Conservation (phyloP, 257 asterid genomes). For the Penstemon barbatus region DNA sequence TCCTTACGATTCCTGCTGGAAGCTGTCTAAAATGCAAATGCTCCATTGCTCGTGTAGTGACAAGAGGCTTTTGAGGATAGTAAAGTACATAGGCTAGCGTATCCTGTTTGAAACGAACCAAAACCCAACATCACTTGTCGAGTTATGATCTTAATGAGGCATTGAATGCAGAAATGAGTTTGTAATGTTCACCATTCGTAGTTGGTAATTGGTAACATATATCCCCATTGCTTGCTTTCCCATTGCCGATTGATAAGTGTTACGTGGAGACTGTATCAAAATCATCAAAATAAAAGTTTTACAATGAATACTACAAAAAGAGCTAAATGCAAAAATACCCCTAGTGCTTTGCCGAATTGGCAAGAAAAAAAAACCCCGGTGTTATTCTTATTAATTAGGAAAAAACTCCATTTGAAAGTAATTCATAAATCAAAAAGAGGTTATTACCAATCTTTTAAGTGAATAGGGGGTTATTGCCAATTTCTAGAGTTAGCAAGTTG, state of each 20-base stretch:
- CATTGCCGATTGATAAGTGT: constrained; percentile 99
- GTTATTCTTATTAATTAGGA: too few species aligned
- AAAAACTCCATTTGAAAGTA: too few species aligned
- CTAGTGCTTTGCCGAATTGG: too few species aligned
- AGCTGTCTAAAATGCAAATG: constrained; percentile 95
- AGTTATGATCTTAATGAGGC: constrained; percentile 9
- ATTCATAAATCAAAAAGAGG: too few species aligned
- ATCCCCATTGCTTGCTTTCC: constrained; percentile 99
- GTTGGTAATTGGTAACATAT: constrained; percentile 93
- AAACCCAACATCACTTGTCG: not conserved
- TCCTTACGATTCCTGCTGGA: constrained; percentile 73
- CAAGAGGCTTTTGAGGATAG: constrained; percentile 98
- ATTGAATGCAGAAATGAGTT: constrained; percentile 33
- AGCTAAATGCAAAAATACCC: too few species aligned
- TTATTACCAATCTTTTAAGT: too few species aligned
- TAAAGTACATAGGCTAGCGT: constrained; percentile 92
- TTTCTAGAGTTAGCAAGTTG: too few species aligned
- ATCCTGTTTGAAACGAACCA: constrained; percentile 48
- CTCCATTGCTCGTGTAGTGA: constrained; percentile 99
- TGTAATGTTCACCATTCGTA: constrained; percentile 59
- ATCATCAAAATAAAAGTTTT: too few species aligned
- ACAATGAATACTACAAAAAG: too few species aligned
- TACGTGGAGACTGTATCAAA: constrained; percentile 86
- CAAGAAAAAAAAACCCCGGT: too few species aligned
- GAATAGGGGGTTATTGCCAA: too few species aligned